Base-by-base conservation (phyloP, 148 eudicot species). In the Suaeda aralocaspica region DNA sequence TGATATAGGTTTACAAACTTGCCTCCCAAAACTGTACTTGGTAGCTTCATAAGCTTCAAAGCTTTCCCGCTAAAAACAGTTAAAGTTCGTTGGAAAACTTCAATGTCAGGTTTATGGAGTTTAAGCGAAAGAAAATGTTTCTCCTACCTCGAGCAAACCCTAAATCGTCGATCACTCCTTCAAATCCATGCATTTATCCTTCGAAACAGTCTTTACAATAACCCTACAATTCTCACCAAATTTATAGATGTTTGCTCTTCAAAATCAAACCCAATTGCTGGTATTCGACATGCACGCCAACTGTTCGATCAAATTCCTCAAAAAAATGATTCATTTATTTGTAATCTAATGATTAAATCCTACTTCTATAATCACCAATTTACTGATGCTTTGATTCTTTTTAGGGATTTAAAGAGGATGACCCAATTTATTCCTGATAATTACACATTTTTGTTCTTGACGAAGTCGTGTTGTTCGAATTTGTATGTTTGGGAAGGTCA, bases 171-270 rank as follows among this genome's bases (percentile, higher is more conserved):
- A 46, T 61, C 86, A 25, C 84, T 89, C 61, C 89, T 85, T 67
- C 96, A 84, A 82, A 78, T 86, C 72, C 97, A 89, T 26, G 91
- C 88, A 25, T 86, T 84, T 78, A 84, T 92, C 64, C 77, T 89
- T 45, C 81, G 78, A 34, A 79, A 78, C 68, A 71, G 76, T 31
- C 80, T 92, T 64, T 69, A 83, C 14, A 64, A 74, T 53, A 89
- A 92, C 69, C 71, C 76, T 59, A 81, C 79, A 62, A 83, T 92
- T 62, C 39, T 85, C 79, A 81, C 92, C 34, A 88, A 83, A 51
- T 81, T 91, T 76, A 85, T 91, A 61, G 51, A 82, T 8, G 41
- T 71, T 2, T 79, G 82, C 73, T 77, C 87, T 45, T 60, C 84
- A 36, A 33, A 15, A 10, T 45, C 46, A 6, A 1, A 53, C 21